A percentile compares a stretch with the other conserved stretches of the same genome.
These are phyloP conservation scores for Didymella pinodella DNA, from an alignment of 2,329 filamentous ascomycete genomes.

Conservation along the genomic window DNA sequence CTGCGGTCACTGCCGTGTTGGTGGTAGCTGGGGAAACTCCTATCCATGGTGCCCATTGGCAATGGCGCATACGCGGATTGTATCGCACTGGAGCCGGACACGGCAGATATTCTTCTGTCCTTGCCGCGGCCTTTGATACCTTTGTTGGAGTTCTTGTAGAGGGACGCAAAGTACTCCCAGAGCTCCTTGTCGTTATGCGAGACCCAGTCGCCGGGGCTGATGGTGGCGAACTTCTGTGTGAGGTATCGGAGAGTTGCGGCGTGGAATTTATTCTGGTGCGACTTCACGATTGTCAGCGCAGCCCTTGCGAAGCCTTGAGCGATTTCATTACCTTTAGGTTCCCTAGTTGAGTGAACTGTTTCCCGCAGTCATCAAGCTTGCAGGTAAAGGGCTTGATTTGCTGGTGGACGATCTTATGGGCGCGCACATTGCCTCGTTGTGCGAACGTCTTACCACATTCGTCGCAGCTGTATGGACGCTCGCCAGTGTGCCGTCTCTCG, in stretches of 20 bases:
- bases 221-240: slow-evolving; percentile 72
- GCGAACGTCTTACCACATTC: slow-evolving; percentile 84
- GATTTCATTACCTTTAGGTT: slow-evolving; percentile 79
- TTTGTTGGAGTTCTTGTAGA: slow-evolving; percentile 99
- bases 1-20: slow-evolving; percentile 45
- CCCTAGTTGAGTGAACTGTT: slow-evolving; percentile 87
- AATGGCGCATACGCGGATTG: slow-evolving; percentile 38
- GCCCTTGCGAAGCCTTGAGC: neutral
- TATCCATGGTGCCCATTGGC: slow-evolving; percentile 32
- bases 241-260: slow-evolving; percentile 73
- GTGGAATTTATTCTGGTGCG: slow-evolving; percentile 95
- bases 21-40: slow-evolving; percentile 34
- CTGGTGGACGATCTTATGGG: slow-evolving; percentile 82
- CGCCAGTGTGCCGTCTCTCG: slow-evolving; percentile 84
- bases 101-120: slow-evolving; percentile 70
- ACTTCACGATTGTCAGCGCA: slow-evolving; percentile 57
- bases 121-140: slow-evolving; percentile 96
- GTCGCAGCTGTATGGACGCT: slow-evolving; percentile 82
- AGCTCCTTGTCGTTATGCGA: slow-evolving; percentile 75
- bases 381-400: slow-evolving; percentile 82
- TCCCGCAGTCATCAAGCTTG: slow-evolving; percentile 81
- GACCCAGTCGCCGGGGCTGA: slow-evolving; percentile 69
- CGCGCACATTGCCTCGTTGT: slow-evolving; percentile 83
- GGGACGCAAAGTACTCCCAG: slow-evolving; percentile 80
- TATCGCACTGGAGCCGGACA: slow-evolving; percentile 37